A percentile compares a stretch with the other conserved stretches of the same genome.
These are phyloP conservation scores for Blastobotrys malaysiensis DNA, from an alignment of 1,139 yeast genomes.

Conservation along the genomic window DNA sequence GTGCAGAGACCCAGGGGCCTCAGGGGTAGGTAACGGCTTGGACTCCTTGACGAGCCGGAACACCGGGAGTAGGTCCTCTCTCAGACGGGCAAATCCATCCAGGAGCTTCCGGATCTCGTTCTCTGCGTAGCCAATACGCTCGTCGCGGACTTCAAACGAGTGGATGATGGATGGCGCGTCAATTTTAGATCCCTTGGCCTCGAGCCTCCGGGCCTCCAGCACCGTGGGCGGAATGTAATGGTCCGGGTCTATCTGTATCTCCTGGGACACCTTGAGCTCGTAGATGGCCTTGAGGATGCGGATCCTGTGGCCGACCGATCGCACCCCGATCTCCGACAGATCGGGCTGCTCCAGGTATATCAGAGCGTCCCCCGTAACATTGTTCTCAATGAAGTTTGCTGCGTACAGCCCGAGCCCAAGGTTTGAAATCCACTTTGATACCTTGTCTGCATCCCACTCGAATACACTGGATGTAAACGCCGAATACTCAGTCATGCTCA, in stretches of 20 bases:
- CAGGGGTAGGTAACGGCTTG: slow-evolving; percentile 42
- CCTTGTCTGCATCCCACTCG: slow-evolving; percentile 29
- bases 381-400: slow-evolving; percentile 30
- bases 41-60: slow-evolving; percentile 37
- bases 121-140: slow-evolving; percentile 34
- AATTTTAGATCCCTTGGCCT: background rate
- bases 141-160: slow-evolving; percentile 32
- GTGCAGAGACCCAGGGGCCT: slow-evolving; percentile 17
- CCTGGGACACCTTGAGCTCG: slow-evolving; percentile 28
- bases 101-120: slow-evolving; percentile 32
- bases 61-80: slow-evolving; percentile 39
- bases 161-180: slow-evolving; percentile 14
- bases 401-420: slow-evolving; percentile 29
- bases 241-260: slow-evolving; percentile 28
- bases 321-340: slow-evolving; percentile 38
- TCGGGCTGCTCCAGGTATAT: slow-evolving; percentile 35
- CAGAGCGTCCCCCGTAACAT: slow-evolving; percentile 39
- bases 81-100: slow-evolving; percentile 31
- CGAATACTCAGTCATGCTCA: slow-evolving; percentile 1
- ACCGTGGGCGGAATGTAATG: slow-evolving; percentile 31
- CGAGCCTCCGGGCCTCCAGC: slow-evolving; percentile 7
- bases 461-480: slow-evolving; percentile 12
- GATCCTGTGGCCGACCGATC: slow-evolving; percentile 38
- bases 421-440: slow-evolving; percentile 26
- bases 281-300: slow-evolving; percentile 35